Percentiles rank a stretch among this genome's conserved stretches.
These are phyloP conservation scores for Lichenothelia convexa DNA, from an alignment of 495 filamentous ascomycete species.

Conservation along the genomic window DNA sequence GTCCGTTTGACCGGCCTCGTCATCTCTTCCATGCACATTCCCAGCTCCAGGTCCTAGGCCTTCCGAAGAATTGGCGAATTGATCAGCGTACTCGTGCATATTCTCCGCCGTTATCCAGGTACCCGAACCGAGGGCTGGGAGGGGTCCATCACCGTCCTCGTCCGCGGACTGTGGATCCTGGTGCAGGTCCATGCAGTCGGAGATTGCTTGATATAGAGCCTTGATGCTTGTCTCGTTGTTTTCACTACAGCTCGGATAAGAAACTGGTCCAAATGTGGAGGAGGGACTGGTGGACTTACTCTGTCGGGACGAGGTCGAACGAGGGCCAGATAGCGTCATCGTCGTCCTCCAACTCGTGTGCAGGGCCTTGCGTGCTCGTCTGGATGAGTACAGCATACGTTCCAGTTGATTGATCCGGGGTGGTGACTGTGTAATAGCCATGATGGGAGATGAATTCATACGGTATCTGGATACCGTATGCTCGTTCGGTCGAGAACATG, in stretches of 20 bases:
- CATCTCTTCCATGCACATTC: conserved; percentile 31
- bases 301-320: too few species aligned
- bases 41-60: conserved; percentile 37
- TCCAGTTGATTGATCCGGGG: conserved; percentile 28
- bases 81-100: conserved; percentile 48
- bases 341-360: too few species aligned
- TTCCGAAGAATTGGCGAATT: conserved; percentile 36
- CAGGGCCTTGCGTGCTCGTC: too few species aligned
- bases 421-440: conserved; percentile 53
- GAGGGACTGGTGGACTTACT: conserved; percentile 54
- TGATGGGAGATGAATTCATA: conserved; percentile 82
- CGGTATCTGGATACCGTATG: conserved; percentile 55
- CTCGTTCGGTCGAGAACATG: conserved; percentile 42
- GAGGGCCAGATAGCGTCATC: too few species aligned
- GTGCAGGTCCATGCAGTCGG: conserved; percentile 74
- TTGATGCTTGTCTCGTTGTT: conserved; percentile 23
- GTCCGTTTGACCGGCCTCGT: conserved; percentile 10
- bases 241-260: neutral
- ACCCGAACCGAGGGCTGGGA: conserved; percentile 61
- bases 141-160: conserved; percentile 34
- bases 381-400: conserved; percentile 54
- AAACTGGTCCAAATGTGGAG: conserved; percentile 2
- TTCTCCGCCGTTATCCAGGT: conserved; percentile 98
- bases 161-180: conserved; percentile 50
- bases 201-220: conserved; percentile 57